Evolutionary conservation across 306 rosid genomes (phyloP).

Genomic region (Citrullus mucosospermus): DNA sequence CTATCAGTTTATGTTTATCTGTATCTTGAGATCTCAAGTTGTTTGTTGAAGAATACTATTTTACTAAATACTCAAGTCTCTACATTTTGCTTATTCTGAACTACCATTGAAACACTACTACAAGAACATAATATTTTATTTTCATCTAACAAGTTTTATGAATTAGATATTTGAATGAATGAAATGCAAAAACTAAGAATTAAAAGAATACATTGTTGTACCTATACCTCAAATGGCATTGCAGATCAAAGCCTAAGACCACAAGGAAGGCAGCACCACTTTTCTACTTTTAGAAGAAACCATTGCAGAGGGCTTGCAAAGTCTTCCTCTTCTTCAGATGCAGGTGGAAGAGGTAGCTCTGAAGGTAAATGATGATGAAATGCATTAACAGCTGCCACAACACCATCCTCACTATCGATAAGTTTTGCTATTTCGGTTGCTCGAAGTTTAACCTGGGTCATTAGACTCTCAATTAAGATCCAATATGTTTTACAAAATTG

Average conservation of each 20-base stretch:
- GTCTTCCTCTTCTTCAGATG: constrained; percentile 36
- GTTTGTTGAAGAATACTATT: neutral
- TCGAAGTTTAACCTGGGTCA: constrained; percentile 56
- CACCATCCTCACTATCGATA: constrained; percentile 89
- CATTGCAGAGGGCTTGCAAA: constrained; percentile 36
- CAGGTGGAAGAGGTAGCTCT: constrained; percentile 55
- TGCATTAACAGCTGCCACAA: constrained; percentile 78
- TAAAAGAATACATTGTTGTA: neutral
- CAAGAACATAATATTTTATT: neutral
- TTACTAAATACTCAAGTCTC: neutral
- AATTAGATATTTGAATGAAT: constrained; percentile 35
- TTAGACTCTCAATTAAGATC: neutral
- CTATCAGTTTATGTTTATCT: neutral
- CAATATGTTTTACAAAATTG: neutral
- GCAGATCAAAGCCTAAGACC: constrained; percentile 16
- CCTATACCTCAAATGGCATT: neutral
- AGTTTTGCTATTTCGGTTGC: constrained; percentile 59
- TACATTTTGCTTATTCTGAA: neutral
- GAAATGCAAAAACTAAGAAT: constrained; percentile 16
- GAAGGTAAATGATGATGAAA: constrained; percentile 76
- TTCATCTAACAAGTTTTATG: neutral
- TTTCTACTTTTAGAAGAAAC: constrained; percentile 46
- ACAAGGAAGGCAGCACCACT: constrained; percentile 55
- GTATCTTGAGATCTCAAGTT: too few species aligned
- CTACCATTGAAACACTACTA: neutral